A percentile compares a stretch with the other conserved stretches of the same genome.
phyloP scores from a whole-genome alignment of 352 stramenopile species.

The Pythium grandisporangium region DNA sequence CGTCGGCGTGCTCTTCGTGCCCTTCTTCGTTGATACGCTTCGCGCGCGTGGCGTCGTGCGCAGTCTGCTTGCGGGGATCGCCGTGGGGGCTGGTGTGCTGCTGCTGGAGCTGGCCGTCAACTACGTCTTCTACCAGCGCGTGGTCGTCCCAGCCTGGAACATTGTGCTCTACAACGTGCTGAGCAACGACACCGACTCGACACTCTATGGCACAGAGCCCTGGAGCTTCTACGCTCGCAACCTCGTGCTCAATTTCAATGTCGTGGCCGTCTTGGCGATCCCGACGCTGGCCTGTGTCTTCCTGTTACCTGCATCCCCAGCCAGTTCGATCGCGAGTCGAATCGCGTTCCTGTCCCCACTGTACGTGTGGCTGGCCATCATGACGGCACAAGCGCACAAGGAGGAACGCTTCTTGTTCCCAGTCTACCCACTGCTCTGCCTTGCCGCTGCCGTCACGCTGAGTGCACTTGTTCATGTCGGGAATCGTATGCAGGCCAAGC shows the following conservation, averaged over 20 bases:
- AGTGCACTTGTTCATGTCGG: conserved; percentile 33
- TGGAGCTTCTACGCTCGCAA: conserved; percentile 95
- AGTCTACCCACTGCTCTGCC: conserved; percentile 89
- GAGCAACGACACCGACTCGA: conserved; percentile 87
- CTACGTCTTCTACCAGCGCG: conserved; percentile 71
- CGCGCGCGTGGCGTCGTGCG: conserved; percentile 34
- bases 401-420: conserved; percentile 98
- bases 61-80: conserved; percentile 31
- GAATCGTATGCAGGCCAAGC: no score
- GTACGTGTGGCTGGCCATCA: conserved; percentile 90
- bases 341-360: conserved; percentile 46
- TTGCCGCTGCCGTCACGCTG: conserved; percentile 69
- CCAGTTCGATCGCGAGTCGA: conserved; percentile 3
- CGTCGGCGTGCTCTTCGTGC: conserved; percentile 94
- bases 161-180: conserved; percentile 96
- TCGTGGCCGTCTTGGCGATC: conserved; percentile 69
- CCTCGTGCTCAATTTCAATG: conserved; percentile 93
- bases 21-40: conserved; percentile 85
- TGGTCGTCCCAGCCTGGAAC: conserved; percentile 86
- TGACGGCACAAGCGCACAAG: conserved; percentile 95
- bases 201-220: conserved; percentile 96
- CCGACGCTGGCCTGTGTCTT: conserved; percentile 22
- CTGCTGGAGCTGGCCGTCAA: conserved; percentile 72
- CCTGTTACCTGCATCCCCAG: conserved; percentile 13
- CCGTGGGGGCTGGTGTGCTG: conserved; percentile 67